Evolutionary conservation across 345 rosid species (phyloP).

Genomic region (Ceriops tagal): DNA sequence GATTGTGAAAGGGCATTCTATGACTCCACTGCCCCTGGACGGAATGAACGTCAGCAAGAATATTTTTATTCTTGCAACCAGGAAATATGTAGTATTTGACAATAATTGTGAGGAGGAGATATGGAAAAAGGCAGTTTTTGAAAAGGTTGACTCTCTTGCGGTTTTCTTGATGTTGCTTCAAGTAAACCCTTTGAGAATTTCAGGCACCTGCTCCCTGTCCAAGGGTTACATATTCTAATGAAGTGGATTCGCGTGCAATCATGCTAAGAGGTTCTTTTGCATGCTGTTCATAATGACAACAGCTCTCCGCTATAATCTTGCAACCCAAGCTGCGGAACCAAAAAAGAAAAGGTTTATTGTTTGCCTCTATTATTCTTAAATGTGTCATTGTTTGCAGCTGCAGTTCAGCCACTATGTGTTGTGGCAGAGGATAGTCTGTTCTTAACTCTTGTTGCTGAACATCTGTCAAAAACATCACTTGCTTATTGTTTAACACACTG

Average conservation of each 20-base stretch:
- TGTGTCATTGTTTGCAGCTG: no score
- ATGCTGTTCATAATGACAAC: slow-evolving; percentile 63
- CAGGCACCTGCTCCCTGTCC: no score
- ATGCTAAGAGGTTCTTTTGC: slow-evolving; percentile 42
- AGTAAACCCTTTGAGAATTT: no score
- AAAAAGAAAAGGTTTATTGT: neutral
- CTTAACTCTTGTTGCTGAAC: slow-evolving; percentile 52
- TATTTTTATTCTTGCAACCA: neutral
- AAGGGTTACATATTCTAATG: no score
- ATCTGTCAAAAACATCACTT: slow-evolving; percentile 43
- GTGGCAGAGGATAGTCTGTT: slow-evolving; percentile 82
- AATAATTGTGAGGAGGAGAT: neutral
- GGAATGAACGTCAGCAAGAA: slow-evolving; percentile 54
- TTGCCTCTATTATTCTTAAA: neutral
- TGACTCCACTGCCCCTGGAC: slow-evolving; percentile 87
- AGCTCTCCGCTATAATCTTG: slow-evolving; percentile 54
- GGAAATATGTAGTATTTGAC: neutral
- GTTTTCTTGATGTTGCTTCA: no score
- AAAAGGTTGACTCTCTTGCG: no score
- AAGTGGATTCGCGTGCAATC: no score
- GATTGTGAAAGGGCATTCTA: slow-evolving; percentile 72
- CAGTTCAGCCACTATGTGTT: slow-evolving; percentile 34
- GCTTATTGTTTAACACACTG: no score
- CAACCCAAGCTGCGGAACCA: slow-evolving; percentile 28
- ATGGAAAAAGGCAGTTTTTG: no score